Percentiles rank a stretch among this genome's conserved stretches.
These are phyloP conservation scores for Kregervanrija pseudodelftensis DNA, from an alignment of 805 yeast genomes.

Conservation along the genomic window DNA sequence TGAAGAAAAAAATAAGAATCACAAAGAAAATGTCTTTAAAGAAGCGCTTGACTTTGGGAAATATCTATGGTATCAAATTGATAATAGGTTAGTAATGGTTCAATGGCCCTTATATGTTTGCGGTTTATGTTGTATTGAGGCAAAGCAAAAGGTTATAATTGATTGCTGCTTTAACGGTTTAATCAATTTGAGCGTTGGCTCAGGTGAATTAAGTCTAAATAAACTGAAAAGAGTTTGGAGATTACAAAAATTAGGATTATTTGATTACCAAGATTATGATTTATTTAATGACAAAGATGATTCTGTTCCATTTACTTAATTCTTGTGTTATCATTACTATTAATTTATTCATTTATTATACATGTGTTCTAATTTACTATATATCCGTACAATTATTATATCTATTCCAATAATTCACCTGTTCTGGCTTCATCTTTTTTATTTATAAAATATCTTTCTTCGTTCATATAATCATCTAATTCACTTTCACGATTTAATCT, in stretches of 20 bases:
- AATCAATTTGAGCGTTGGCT: constrained; percentile 29
- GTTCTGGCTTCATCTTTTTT: constrained; percentile 33
- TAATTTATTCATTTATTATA: not conserved
- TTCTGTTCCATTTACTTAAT: constrained; percentile 29
- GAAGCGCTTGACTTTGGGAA: constrained; percentile 18
- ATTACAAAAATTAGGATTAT: constrained; percentile 19
- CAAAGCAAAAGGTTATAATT: constrained; percentile 25
- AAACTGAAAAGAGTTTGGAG: constrained; percentile 27
- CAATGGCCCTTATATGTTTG: constrained; percentile 32
- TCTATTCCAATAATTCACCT: constrained; percentile 26
- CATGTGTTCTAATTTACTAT: not conserved
- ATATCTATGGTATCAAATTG: constrained; percentile 26
- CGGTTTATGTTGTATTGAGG: constrained; percentile 26
- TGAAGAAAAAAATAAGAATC: not conserved
- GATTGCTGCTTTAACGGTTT: constrained; percentile 30
- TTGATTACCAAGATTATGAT: constrained; percentile 19
- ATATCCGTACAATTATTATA: not conserved
- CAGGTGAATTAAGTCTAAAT: constrained; percentile 28
- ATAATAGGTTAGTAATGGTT: constrained; percentile 30
- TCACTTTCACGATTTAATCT: constrained; percentile 29
- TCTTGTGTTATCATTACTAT: not conserved
- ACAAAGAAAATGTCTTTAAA: constrained; percentile 3
- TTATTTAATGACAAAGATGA: constrained; percentile 27
- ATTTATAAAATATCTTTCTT: constrained; percentile 31
- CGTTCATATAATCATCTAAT: constrained; percentile 27